Base-by-base conservation (phyloP, 441 rosid species). In the Adansonia rubrostipa region DNA sequence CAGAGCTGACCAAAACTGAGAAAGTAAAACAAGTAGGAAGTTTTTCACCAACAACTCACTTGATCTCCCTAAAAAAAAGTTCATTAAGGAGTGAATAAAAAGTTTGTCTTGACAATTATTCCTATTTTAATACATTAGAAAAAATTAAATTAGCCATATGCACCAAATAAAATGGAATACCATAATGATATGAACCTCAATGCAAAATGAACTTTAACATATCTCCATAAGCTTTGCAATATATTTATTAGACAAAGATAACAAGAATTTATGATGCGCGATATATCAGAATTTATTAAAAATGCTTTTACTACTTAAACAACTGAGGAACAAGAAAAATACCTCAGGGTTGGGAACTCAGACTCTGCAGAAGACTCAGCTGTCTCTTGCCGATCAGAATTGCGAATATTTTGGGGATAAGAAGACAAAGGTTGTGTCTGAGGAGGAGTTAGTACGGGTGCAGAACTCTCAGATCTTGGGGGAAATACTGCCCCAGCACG, bases 401-500 rank as follows among this genome's bases (percentile, higher is more conserved):
- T 91, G 66, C 87, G 93, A 77, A 92, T 73, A 87, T 92, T 94
- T 87, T 75, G 92, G 56, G 97, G 95, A 87, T 87, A 91, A 47
- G 96, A 89, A 19, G 98, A 24, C 84, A 94, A 81, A 60, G 98
- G 98, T 77, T 93, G 98, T 67, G 99, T 88, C 87, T 94, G 98
- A 56, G 93, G 97, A 80, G 97, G 97, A 58, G 99, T 95, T 75
- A 96, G 91, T 82, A 93, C 95, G 42, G 98, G 98, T 53, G 96
- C 95, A 62, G 98, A 84, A 77, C 90, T 89, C 87, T 95, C 99
- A 9, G 96, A 74, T 86, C 97, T 91, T 82, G 88, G 96, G 80
- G 99, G 99, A 81, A 97, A 97, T 75, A 94, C 98, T 76, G 98
- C 98, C 74, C 99, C 99, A 70, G 93, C 92, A 33, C 97, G 97